Evolutionary conservation across 768 basidiomycete genomes (phyloP).

Genomic region (Dacryopinax spathularia): DNA sequence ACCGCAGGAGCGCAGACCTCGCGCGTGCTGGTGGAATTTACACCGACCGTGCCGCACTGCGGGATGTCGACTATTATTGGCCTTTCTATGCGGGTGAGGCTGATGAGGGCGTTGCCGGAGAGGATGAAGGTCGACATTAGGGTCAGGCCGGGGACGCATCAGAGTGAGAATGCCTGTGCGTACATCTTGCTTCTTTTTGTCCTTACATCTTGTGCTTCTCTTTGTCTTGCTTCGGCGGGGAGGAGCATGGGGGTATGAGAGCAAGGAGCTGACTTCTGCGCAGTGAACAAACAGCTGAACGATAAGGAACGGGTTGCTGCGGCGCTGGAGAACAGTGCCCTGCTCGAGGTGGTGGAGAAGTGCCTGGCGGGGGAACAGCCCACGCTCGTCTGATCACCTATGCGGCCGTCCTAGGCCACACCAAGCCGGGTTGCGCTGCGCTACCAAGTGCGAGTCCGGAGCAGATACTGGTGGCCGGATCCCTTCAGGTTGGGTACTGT

Average conservation of each 20-base stretch:
- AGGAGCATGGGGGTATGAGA: no score
- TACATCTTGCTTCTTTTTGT: slow-evolving; percentile 2
- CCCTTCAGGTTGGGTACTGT: no score
- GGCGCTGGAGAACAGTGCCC: slow-evolving; percentile 78
- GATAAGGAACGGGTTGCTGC: slow-evolving; percentile 98
- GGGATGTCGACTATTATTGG: slow-evolving; percentile 96
- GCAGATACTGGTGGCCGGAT: no score
- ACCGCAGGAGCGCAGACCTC: slow-evolving; percentile 34
- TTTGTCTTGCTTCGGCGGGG: neutral
- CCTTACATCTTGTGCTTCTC: no score
- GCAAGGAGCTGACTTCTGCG: neutral
- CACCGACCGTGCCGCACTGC: slow-evolving; percentile 94
- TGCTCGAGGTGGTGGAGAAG: slow-evolving; percentile 77
- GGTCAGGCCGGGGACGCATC: slow-evolving; percentile 88
- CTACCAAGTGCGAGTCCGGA: no score
- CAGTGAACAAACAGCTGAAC: slow-evolving; percentile 97
- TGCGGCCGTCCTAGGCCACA: neutral
- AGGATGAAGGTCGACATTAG: slow-evolving; percentile 91
- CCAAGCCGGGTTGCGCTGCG: neutral
- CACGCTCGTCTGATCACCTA: neutral
- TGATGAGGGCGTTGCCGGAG: slow-evolving; percentile 75
- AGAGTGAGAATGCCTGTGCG: slow-evolving; percentile 79
- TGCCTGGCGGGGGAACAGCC: slow-evolving; percentile 31
- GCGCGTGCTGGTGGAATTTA: slow-evolving; percentile 75
- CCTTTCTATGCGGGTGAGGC: slow-evolving; percentile 84